Conservation (phyloP, 2,329 filamentous ascomycete species). For the Penicillium brevicompactum region DNA sequence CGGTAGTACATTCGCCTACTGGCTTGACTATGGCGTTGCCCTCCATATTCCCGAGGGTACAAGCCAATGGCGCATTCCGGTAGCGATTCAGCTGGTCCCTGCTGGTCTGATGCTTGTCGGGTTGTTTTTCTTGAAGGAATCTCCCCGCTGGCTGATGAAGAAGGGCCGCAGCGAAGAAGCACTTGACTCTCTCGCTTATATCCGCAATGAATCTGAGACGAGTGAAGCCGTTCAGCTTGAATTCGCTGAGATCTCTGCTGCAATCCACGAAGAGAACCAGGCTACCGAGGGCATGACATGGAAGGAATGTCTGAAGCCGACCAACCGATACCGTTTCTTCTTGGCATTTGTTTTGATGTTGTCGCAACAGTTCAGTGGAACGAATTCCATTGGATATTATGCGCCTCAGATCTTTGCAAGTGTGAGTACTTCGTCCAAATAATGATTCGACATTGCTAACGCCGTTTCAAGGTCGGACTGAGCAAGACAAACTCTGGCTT, state of each 20-base stretch:
- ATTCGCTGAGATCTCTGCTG: slow-evolving; percentile 42
- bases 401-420: slow-evolving; percentile 39
- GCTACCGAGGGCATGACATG: slow-evolving; percentile 45
- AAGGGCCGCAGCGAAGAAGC: slow-evolving; percentile 52
- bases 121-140: slow-evolving; percentile 55
- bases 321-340: slow-evolving; percentile 41
- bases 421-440: slow-evolving; percentile 16
- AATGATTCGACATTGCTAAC: background rate
- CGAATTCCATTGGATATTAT: slow-evolving; percentile 44
- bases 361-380: slow-evolving; percentile 45
- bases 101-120: slow-evolving; percentile 53
- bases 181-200: slow-evolving; percentile 38
- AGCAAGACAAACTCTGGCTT: slow-evolving; percentile 35
- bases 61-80: slow-evolving; percentile 57
- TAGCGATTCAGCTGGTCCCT: slow-evolving; percentile 56
- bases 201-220: slow-evolving; percentile 33
- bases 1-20: slow-evolving; percentile 54
- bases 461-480: slow-evolving; percentile 27
- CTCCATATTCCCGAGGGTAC: slow-evolving; percentile 47
- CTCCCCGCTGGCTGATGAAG: slow-evolving; percentile 57
- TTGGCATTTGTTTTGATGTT: slow-evolving; percentile 43
- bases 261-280: slow-evolving; percentile 45
- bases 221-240: slow-evolving; percentile 34
- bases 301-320: slow-evolving; percentile 42
- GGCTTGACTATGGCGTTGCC: slow-evolving; percentile 56